A percentile compares a stretch with the other conserved stretches of the same genome.
These are phyloP conservation scores for Linnemannia elongata DNA, from an alignment of 192 early-diverging fungal genomes.

Conservation along the genomic window DNA sequence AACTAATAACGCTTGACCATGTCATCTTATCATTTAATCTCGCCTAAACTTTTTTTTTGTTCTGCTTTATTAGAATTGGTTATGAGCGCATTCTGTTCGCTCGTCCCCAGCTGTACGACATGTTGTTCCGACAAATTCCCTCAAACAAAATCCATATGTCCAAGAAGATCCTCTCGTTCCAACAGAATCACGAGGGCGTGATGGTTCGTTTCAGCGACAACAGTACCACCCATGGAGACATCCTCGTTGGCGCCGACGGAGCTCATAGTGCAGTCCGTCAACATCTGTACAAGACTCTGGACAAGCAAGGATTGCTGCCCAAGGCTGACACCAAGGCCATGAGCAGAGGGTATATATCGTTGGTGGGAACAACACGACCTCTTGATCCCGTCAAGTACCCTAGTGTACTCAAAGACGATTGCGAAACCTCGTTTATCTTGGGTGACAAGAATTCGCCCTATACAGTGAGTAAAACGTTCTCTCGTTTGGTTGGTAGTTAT, in stretches of 20 bases:
- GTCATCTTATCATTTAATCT: no score
- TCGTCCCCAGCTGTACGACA: slow-evolving; percentile 15
- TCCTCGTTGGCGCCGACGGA: slow-evolving; percentile 31
- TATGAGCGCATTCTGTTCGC: slow-evolving; percentile 4
- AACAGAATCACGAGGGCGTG: slow-evolving; percentile 5
- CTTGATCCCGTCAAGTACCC: neutral
- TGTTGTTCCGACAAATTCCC: slow-evolving; percentile 9
- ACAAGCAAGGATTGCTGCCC: neutral
- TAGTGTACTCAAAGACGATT: neutral
- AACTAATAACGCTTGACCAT: no score
- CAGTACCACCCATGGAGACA: slow-evolving; percentile 9
- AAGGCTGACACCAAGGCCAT: neutral
- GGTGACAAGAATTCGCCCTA: neutral
- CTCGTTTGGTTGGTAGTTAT: no score
- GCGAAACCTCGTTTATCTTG: slow-evolving; percentile 2
- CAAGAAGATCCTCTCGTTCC: slow-evolving; percentile 5
- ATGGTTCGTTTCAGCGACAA: slow-evolving; percentile 1
- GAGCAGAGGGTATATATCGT: neutral
- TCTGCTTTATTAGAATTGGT: neutral
- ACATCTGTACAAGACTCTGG: neutral
- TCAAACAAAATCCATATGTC: slow-evolving; percentile 7
- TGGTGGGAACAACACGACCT: slow-evolving; percentile 9
- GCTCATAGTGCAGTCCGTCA: slow-evolving; percentile 9
- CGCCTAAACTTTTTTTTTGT: no score
- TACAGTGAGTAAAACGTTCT: neutral